Percentiles rank a stretch among this genome's conserved stretches.
Conservation (phyloP, 2,329 filamentous ascomycete genomes). For the Colletotrichum shisoi region DNA sequence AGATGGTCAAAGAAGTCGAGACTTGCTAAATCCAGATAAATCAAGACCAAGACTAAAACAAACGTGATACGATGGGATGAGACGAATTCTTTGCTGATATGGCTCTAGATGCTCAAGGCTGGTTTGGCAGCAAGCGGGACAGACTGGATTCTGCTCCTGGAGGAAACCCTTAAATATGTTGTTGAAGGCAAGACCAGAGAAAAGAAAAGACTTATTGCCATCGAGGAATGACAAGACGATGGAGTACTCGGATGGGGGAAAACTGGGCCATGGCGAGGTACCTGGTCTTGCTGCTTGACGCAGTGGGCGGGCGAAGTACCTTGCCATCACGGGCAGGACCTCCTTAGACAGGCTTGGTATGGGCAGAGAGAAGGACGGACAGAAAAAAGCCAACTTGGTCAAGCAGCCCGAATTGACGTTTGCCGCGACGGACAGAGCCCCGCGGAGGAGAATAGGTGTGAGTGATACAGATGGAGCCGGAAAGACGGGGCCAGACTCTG, state of each 20-base stretch:
- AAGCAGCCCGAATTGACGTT: conserved; percentile 31
- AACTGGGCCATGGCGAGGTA: conserved; percentile 25
- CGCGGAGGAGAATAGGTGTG: conserved; percentile 5
- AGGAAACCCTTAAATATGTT: conserved; percentile 35
- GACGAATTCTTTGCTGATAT: not conserved
- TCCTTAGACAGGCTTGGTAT: not conserved
- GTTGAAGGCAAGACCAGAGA: conserved; percentile 29
- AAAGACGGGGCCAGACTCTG: conserved; percentile 37
- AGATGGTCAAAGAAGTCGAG: not conserved
- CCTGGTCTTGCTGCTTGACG: conserved; percentile 12
- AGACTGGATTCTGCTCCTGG: not conserved
- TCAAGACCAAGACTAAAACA: not conserved
- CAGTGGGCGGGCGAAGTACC: conserved; percentile 22
- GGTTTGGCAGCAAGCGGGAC: not conserved
- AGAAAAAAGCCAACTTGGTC: conserved; percentile 26
- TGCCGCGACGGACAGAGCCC: conserved; percentile 8
- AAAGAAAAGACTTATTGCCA: not conserved
- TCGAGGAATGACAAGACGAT: conserved; percentile 13
- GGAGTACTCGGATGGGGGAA: conserved; percentile 16
- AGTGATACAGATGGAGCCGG: conserved; percentile 32
- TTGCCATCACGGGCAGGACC: conserved; percentile 12
- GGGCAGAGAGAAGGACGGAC: not conserved
- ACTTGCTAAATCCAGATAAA: not conserved
- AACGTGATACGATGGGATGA: not conserved
- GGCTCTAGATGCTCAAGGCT: conserved; percentile 10